Evolutionary conservation across 2,329 filamentous ascomycete genomes (phyloP).

Genomic region (Aspergillus udagawae): DNA sequence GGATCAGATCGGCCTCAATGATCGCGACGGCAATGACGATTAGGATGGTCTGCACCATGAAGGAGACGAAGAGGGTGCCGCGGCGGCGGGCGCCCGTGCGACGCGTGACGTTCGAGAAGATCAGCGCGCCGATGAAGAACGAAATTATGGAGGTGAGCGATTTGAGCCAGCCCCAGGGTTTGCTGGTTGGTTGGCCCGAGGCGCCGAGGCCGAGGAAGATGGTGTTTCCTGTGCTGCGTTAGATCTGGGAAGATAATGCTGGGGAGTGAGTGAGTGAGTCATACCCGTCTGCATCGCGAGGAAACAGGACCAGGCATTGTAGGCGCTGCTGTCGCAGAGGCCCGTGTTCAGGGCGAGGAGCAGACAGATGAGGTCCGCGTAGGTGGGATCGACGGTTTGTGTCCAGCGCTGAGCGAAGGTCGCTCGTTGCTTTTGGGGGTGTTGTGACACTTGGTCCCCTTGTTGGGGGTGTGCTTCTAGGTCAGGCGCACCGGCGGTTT

Average conservation of each 20-base stretch:
- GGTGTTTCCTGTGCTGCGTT: constrained; percentile 39
- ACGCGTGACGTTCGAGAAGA: constrained; percentile 39
- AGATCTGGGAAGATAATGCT: background rate
- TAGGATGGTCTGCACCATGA: constrained; percentile 36
- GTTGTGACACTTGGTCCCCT: background rate
- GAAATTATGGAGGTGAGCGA: constrained; percentile 39
- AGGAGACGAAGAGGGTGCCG: constrained; percentile 39
- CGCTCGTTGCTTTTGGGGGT: background rate
- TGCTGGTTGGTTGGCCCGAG: constrained; percentile 34
- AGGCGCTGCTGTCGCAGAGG: constrained; percentile 43
- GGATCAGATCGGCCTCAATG: constrained; percentile 37
- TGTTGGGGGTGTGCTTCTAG: constrained; percentile 6
- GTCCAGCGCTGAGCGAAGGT: constrained; percentile 24
- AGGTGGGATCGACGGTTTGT: constrained; percentile 25
- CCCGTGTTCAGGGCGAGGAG: constrained; percentile 40
- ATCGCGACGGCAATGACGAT: constrained; percentile 40
- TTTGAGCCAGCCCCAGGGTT: constrained; percentile 43
- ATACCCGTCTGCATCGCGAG: constrained; percentile 47
- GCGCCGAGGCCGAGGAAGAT: constrained; percentile 46
- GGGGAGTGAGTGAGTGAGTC: background rate
- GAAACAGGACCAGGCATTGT: constrained; percentile 47
- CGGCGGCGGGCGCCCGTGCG: constrained; percentile 30
- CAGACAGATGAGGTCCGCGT: constrained; percentile 38
- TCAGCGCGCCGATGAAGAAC: constrained; percentile 41
- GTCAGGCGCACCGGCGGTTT: constrained; percentile 2